A percentile compares a stretch with the other conserved stretches of the same genome.
phyloP scores from a whole-genome alignment of 495 filamentous ascomycete genomes.

The Penicillium macrosclerotiorum region DNA sequence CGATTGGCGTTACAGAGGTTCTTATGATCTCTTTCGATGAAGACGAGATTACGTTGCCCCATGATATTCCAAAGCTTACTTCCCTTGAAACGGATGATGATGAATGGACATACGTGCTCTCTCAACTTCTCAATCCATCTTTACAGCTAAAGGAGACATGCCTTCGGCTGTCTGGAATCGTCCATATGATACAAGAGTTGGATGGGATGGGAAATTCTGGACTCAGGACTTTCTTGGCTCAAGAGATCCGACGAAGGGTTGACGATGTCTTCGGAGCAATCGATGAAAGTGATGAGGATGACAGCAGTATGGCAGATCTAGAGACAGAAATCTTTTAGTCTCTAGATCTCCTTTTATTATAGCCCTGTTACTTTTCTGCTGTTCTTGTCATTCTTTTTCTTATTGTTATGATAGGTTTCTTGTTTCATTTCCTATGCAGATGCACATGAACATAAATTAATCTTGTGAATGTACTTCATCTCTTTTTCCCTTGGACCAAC shows the following conservation, averaged over 20 bases:
- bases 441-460: no score
- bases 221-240: neutral
- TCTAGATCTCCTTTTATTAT: neutral
- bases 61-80: neutral
- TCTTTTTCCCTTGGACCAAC: neutral
- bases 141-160: neutral
- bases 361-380: neutral
- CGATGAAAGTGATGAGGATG: neutral
- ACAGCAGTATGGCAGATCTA: neutral
- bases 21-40: neutral
- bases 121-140: neutral
- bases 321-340: neutral
- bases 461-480: neutral
- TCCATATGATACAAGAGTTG: neutral
- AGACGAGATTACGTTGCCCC: neutral
- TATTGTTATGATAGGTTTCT: neutral
- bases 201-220: neutral
- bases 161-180: neutral
- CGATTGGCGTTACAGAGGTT: neutral
- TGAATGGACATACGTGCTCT: neutral
- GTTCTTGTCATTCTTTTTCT: neutral
- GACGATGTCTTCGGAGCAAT: neutral
- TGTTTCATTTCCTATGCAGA: neutral
- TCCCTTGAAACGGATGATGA: neutral
- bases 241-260: slow-evolving; percentile 1